Percentiles rank a stretch among this genome's conserved stretches.
Evolutionary conservation across 2,329 filamentous ascomycete genomes (phyloP).

Genomic region (Plenodomus biglobosus): DNA sequence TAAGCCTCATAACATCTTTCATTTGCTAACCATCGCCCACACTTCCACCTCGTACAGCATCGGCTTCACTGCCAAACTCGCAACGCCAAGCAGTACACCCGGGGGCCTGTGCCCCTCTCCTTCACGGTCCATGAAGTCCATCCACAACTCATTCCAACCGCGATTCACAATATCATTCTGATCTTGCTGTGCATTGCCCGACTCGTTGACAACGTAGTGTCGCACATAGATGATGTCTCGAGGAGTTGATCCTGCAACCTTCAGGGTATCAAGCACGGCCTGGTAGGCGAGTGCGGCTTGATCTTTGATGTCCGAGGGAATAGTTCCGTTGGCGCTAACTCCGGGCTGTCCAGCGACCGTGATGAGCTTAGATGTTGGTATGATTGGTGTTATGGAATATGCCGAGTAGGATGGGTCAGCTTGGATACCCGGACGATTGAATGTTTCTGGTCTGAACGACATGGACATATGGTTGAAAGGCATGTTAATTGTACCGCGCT

Average conservation of each 20-base stretch:
- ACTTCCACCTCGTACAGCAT: conserved; percentile 41
- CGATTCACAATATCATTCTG: conserved; percentile 27
- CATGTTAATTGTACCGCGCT: no score
- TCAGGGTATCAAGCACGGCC: conserved; percentile 28
- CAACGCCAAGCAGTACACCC: conserved; percentile 43
- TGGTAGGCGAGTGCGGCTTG: conserved; percentile 37
- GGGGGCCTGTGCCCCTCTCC: conserved; percentile 39
- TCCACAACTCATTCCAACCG: conserved; percentile 40
- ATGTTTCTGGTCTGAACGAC: conserved; percentile 31
- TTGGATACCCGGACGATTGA: conserved; percentile 33
- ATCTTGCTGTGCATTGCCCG: conserved; percentile 28
- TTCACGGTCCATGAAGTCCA: conserved; percentile 40
- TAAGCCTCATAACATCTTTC: not conserved
- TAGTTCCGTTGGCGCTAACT: conserved; percentile 11
- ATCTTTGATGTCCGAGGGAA: conserved; percentile 19
- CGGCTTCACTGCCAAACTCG: conserved; percentile 33
- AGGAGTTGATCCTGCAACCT: conserved; percentile 36
- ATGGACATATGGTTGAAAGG: no score
- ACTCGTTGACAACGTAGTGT: conserved; percentile 42
- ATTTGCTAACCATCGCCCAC: conserved; percentile 27
- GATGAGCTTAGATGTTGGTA: conserved; percentile 32
- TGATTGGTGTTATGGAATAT: conserved; percentile 33
- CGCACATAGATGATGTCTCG: conserved; percentile 37
- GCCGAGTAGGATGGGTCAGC: conserved; percentile 38
- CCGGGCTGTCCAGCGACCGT: conserved; percentile 40